Base-by-base conservation (phyloP, 2,329 filamentous ascomycete species). In the Coniochaeta sp. region DNA sequence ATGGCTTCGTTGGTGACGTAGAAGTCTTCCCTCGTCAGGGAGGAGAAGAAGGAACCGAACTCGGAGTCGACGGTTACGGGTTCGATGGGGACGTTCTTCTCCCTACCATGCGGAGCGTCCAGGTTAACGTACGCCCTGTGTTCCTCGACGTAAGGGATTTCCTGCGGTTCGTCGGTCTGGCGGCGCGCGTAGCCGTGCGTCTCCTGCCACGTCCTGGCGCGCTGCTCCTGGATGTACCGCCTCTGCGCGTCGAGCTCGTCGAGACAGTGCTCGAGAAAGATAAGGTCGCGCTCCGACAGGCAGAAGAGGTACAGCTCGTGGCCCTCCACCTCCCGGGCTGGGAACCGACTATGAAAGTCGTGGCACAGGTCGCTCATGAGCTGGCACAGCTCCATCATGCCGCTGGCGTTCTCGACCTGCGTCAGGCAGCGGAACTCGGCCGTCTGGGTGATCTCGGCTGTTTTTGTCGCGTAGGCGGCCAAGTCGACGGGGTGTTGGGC, bases 351-450 rank as follows among this genome's bases (percentile, higher is more conserved):
- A 4, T 3, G 4, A 14, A 47, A 31, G 14, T 16, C 10, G 9
- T 31, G 18, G 26, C 13, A 24, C 26, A 13, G 6, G 26, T 20
- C 6, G n/a, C 7, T 3, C 26, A 47, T 47, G 16, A 47, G 4
- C 8, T 7, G 7, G 16, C 16, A 16, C 4, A 47, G 45, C 45
- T 47, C 45, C 26, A 14, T 13, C 45, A 47, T 47, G 24, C 45
- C 10, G 18, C 20, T 47, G 8, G 20, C 30, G 27, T 30, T 31
- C 22, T 35, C 13, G 16, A 51, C 50, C 50, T 51, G 50, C 6
- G 26, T 22, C 30, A 14, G 22, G 38, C 40, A 51, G 14, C 50
- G 40, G 27, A 48, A 47, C 42, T 51, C 50, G 18, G 38, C 38
- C 18, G 42, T 42, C 6, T 30, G n/a, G 20, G 26, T 4, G 47